A percentile compares a stretch with the other conserved stretches of the same genome.
phyloP scores from a whole-genome alignment of 78 protist species.

The slime mould (Dictyostelium discoideum) region DNA sequence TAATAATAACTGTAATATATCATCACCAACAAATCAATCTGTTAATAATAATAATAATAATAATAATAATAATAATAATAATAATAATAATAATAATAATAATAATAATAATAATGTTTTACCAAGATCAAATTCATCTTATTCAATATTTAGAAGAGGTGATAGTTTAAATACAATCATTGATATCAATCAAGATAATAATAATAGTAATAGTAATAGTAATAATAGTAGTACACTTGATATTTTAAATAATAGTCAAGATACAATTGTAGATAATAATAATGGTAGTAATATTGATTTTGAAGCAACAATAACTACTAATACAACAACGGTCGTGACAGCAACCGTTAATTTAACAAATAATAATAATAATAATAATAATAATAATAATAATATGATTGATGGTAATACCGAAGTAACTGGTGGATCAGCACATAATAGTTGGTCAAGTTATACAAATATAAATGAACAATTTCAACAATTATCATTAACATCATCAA shows the following conservation, averaged over 20 bases:
- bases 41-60: not conserved
- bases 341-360: not conserved
- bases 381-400: not conserved
- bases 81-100: not conserved
- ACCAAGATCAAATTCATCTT: not conserved
- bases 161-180: conserved; percentile 16
- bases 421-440: not conserved
- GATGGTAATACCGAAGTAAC: not conserved
- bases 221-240: not conserved
- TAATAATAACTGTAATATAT: conserved; percentile 1
- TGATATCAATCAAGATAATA: not conserved
- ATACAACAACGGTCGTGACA: not conserved
- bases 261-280: not conserved
- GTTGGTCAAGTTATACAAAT: conserved; percentile 37
- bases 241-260: not conserved
- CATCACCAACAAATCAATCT: conserved; percentile 1
- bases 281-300: not conserved
- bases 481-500: not conserved
- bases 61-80: not conserved
- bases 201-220: not conserved
- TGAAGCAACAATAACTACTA: not conserved
- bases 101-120: not conserved
- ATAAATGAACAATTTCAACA: not conserved
- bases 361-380: not conserved
- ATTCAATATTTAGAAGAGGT: not conserved